Percentiles rank a stretch among this genome's conserved stretches.
Conservation (phyloP, 2,329 filamentous ascomycete species). For the Colletotrichum abscissum region DNA sequence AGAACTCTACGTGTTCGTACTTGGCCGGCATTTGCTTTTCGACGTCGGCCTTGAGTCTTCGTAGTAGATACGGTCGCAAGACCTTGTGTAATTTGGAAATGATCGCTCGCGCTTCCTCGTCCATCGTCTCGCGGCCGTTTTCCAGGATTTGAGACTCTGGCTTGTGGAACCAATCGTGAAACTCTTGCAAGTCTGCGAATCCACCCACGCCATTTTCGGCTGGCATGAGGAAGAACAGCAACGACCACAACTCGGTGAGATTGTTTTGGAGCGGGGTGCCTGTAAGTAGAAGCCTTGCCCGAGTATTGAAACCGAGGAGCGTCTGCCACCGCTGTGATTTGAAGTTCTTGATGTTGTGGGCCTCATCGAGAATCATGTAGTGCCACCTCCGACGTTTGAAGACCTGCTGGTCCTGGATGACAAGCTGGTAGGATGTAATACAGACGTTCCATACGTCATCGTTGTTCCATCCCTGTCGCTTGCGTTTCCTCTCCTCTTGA, state of each 20-base stretch:
- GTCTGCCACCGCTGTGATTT: constrained; percentile 98
- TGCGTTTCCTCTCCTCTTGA: constrained; percentile 89
- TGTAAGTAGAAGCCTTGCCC: constrained; percentile 86
- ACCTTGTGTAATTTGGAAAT: constrained; percentile 96
- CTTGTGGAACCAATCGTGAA: constrained; percentile 94
- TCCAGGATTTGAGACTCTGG: constrained; percentile 97
- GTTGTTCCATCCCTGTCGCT: constrained; percentile 92
- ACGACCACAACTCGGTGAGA: constrained; percentile 94
- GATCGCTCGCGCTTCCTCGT: constrained; percentile 91
- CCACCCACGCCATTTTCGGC: constrained; percentile 87
- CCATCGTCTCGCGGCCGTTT: constrained; percentile 92
- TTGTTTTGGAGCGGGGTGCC: constrained; percentile 98
- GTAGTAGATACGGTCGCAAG: constrained; percentile 88
- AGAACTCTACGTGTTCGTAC: constrained; percentile 97
- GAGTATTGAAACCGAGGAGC: constrained; percentile 91
- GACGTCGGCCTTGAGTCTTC: constrained; percentile 93
- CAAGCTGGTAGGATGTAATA: constrained; percentile 97
- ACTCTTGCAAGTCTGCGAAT: constrained; percentile 95
- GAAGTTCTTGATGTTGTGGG: constrained; percentile 99
- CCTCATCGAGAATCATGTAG: constrained; percentile 97
- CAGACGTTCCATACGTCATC: constrained; percentile 96
- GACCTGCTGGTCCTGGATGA: constrained; percentile 91
- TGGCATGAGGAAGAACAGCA: constrained; percentile 96
- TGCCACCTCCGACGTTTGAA: constrained; percentile 96
- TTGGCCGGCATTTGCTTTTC: constrained; percentile 99